Percentiles rank a stretch among this genome's conserved stretches.
phyloP scores from a whole-genome alignment of 2,329 filamentous ascomycete genomes.

The Venturia aucupariae region DNA sequence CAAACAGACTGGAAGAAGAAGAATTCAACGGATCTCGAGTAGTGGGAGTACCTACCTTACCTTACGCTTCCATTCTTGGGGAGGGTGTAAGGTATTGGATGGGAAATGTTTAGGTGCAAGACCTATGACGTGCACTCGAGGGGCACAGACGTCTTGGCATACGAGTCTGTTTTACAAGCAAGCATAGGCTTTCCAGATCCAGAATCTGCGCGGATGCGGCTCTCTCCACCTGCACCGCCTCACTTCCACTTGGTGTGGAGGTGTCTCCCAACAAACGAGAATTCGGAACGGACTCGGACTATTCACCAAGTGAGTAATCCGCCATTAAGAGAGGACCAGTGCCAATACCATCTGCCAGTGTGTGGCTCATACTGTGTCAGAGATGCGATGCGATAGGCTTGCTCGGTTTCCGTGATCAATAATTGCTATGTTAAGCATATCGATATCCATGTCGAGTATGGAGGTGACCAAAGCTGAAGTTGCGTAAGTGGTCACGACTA shows the following conservation, averaged over 20 bases:
- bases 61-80: too few relatives aligned
- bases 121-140: too few relatives aligned
- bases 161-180: background rate
- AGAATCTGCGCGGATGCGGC: background rate
- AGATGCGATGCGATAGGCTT: background rate
- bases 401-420: background rate
- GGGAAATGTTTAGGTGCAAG: too few relatives aligned
- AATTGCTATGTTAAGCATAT: background rate
- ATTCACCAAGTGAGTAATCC: too few relatives aligned
- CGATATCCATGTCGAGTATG: too few relatives aligned
- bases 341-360: background rate
- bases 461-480: background rate
- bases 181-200: slow-evolving; percentile 1
- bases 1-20: too few relatives aligned
- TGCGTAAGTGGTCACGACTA: background rate
- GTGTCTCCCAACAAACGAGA: too few relatives aligned
- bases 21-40: too few relatives aligned
- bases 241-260: too few relatives aligned
- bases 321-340: background rate
- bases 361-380: background rate
- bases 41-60: too few relatives aligned
- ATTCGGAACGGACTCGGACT: background rate
- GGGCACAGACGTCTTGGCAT: too few relatives aligned
- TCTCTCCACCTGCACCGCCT: background rate
- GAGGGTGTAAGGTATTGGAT: too few relatives aligned